Base-by-base conservation (phyloP, 1,284 basidiomycete species). In the Fistulina hepatica region DNA sequence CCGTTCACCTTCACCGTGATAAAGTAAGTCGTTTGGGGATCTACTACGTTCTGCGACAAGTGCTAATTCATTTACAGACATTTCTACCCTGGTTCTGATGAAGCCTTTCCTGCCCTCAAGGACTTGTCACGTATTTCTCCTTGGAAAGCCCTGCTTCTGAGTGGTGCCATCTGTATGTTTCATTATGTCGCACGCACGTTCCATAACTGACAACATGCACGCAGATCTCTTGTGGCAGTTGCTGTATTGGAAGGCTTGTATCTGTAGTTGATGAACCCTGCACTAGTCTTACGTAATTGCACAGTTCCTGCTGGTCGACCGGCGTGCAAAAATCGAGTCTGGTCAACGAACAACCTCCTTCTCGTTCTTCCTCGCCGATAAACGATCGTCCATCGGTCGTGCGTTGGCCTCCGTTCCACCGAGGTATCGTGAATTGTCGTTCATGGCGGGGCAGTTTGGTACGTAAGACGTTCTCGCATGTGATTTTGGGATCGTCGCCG, bases 1-100 rank as follows among this genome's bases (percentile, higher is more conserved):
- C 85, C 91, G 0, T 71, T 91, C 44, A 76, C 79, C 2, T 83
- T 97, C 51, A 89, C 84, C 5, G 81, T 92, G 25, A 91, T 95
- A 42, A 69, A 85, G 88, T 88, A 46, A 41, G 72, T 62, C 24
- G 26, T 40, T 39, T 30, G 6, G 36, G 28, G 6, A 22, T 39
- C 21, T 33, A 17, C 35, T 35, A 34, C 35, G 34, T 27, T 24
- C 9, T 9, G 36, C 33, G n/a, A n/a, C 24, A 13, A 23, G 48
- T 20, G 42, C 36, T n/a, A 41, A 41, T 36, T 40, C 21, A 39
- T 44, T 34, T 42, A 17, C 44, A 89, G 85, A 19, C 89, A 93
- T 58, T 89, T 80, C 57, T 90, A 90, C 57, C 82, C 83, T 1
- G 65, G 73, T 41, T 75, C 80, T 2, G 73, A 76, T 37, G 55